Percentiles rank a stretch among this genome's conserved stretches.
Evolutionary conservation across 2,329 filamentous ascomycete species (phyloP).

Genomic region (Phaeomoniella chlamydospora): DNA sequence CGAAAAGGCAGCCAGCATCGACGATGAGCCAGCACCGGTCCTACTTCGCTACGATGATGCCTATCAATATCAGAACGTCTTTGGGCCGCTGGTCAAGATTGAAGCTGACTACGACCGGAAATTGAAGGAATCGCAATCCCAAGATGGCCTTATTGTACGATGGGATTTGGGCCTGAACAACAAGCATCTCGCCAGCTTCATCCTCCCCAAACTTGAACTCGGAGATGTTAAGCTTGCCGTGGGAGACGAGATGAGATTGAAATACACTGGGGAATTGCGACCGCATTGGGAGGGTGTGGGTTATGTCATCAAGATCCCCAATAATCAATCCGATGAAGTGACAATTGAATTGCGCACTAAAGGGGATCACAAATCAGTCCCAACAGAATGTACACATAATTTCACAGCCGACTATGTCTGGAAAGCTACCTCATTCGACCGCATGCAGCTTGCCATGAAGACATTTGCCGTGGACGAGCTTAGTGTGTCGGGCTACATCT

Average conservation of each 20-base stretch:
- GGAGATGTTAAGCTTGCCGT: conserved; percentile 97
- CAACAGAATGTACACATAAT: conserved; percentile 91
- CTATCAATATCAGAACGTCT: conserved; percentile 97
- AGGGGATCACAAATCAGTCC: conserved; percentile 89
- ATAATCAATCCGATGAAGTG: conserved; percentile 97
- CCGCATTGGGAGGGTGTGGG: conserved; percentile 93
- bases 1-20: conserved; percentile 79
- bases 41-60: conserved; percentile 91
- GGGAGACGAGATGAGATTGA: conserved; percentile 93
- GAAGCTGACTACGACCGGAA: conserved; percentile 99
- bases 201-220: conserved; percentile 90
- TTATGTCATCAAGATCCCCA: conserved; percentile 98
- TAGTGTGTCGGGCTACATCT: conserved; percentile 97
- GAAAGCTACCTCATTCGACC: conserved; percentile 98
- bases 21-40: conserved; percentile 89
- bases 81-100: conserved; percentile 95
- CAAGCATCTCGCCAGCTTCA: conserved; percentile 90
- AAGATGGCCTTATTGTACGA: conserved; percentile 83
- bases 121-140: conserved; percentile 92
- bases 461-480: conserved; percentile 95
- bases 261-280: conserved; percentile 88
- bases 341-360: conserved; percentile 88
- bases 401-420: conserved; percentile 98
- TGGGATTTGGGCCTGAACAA: conserved; percentile 96
- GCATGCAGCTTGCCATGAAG: conserved; percentile 99